phyloP scores from a whole-genome alignment of 1,284 basidiomycete species.

The Rhizoctonia solani region DNA sequence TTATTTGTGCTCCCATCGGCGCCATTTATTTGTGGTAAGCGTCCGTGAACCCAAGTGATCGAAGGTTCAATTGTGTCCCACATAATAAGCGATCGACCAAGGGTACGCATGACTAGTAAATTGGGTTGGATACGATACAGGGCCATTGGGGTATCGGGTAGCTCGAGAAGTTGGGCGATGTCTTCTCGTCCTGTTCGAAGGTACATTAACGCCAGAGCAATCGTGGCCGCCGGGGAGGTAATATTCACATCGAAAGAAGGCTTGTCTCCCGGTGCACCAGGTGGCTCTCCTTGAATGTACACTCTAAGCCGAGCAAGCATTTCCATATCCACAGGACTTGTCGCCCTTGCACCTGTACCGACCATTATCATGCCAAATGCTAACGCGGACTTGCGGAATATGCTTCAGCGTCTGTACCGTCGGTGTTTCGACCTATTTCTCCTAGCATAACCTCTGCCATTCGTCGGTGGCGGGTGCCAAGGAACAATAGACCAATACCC shows the following conservation, averaged over 20 bases:
- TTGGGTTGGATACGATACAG: constrained; percentile 88
- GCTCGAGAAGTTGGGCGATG: constrained; percentile 79
- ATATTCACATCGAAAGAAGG: constrained; percentile 78
- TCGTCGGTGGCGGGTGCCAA: constrained; percentile 83
- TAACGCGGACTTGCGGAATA: constrained; percentile 87
- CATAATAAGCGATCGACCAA: constrained; percentile 82
- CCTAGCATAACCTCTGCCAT: constrained; percentile 91
- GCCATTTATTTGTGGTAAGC: constrained; percentile 72
- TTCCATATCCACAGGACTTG: constrained; percentile 69
- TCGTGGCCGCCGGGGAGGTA: constrained; percentile 87
- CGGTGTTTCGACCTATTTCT: constrained; percentile 60
- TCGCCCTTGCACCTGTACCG: constrained; percentile 68
- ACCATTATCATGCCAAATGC: constrained; percentile 97
- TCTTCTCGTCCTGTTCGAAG: constrained; percentile 82
- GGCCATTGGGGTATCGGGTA: constrained; percentile 78
- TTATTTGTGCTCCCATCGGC: constrained; percentile 55
- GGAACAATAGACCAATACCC: constrained; percentile 87
- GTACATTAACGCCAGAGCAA: constrained; percentile 92
- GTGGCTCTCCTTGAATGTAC: constrained; percentile 70
- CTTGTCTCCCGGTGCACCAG: constrained; percentile 38
- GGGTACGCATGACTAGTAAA: constrained; percentile 79
- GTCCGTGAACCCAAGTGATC: constrained; percentile 74
- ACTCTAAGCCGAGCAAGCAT: constrained; percentile 68
- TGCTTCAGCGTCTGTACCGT: constrained; percentile 76
- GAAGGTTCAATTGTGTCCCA: constrained; percentile 81